A percentile compares a stretch with the other conserved stretches of the same genome.
These are phyloP conservation scores for Plasmodium billcollinsi DNA, from an alignment of 169 alveolate genomes.

Conservation along the genomic window DNA sequence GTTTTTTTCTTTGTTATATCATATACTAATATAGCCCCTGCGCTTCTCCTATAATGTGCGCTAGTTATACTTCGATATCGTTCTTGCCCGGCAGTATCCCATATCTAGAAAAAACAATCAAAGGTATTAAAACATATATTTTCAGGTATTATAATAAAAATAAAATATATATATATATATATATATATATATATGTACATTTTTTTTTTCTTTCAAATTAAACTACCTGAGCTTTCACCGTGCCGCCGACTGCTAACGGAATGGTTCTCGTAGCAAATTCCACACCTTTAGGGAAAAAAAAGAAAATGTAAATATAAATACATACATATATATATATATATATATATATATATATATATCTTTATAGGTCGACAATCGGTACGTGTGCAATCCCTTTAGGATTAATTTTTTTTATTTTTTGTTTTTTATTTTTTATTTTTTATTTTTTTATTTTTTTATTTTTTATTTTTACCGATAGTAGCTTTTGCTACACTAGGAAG, in stretches of 20 bases:
- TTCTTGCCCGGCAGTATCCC: constrained; percentile 97
- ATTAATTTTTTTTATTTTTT: background rate
- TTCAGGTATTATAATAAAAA: background rate
- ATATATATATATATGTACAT: background rate
- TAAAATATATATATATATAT: background rate
- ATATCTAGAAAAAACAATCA: constrained; percentile 81
- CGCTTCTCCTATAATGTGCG: constrained; percentile 96
- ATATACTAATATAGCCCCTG: constrained; percentile 96
- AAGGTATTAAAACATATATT: background rate
- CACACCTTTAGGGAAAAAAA: constrained; percentile 85
- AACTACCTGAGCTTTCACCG: constrained; percentile 95
- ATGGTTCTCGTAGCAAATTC: constrained; percentile 99
- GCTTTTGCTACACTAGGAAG: constrained; percentile 97
- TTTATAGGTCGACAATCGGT: no score
- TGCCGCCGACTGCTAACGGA: constrained; percentile 96
- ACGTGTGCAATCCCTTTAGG: no score
- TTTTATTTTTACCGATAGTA: constrained; percentile 90
- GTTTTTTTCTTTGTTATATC: constrained; percentile 94
- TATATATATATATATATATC: background rate
- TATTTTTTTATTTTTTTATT: background rate
- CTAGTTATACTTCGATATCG: constrained; percentile 95
- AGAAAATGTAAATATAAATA: background rate
- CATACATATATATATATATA: background rate
- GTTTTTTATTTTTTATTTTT: constrained; percentile 1
- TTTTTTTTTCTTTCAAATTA: background rate